Base-by-base conservation (phyloP, 371 early-diverging fungal genomes). In the Mortierella sp. region DNA sequence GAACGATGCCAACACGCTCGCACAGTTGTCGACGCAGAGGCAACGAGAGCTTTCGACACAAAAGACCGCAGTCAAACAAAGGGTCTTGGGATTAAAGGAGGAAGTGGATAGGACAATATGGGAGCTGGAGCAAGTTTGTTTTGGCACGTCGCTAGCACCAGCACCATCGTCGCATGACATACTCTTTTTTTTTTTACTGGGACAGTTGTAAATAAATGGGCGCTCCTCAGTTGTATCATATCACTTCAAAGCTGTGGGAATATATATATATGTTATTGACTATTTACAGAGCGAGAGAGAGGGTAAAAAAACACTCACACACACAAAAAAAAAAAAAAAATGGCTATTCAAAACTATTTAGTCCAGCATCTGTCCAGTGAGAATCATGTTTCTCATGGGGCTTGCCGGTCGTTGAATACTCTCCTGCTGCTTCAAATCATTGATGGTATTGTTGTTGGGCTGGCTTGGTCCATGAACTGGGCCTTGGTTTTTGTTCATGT, bases 1-100 rank as follows among this genome's bases (percentile, higher is more conserved):
- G 19, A 93, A 92, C 59, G 94, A 94, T 67, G 89, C 93, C 21
- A 84, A 84, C 13, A 91, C 91, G 0, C 72, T 94, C 15, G 88
- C 89, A n/a, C 77, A 80, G 36, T 70, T 91, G 7, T 61, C 75
- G 13, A 67, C 68, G 41, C 65, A 67, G 59, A 61, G 81, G 21
- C 81, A 80, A 36, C 19, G 47, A 28, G 75, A 80, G 15, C 60
- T 80, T 0, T 55, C 81, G 40, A 75, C 19, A 5, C 75, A 71
- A 65, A 80, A 80, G 69, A 80, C 81, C 13, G 81, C 81, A 0
- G 81, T 80, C 10, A 80, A 80, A 69, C 81, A 80, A 41, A 53
- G 81, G n/a, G 74, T 80, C 19, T 19, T 80, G 47, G 81, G 75
- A 19, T 40, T 80, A 28, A 80, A 80, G 41, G 81, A 80, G 15